Conservation (phyloP, 768 basidiomycete genomes). For the Butyriboletus loyo region DNA sequence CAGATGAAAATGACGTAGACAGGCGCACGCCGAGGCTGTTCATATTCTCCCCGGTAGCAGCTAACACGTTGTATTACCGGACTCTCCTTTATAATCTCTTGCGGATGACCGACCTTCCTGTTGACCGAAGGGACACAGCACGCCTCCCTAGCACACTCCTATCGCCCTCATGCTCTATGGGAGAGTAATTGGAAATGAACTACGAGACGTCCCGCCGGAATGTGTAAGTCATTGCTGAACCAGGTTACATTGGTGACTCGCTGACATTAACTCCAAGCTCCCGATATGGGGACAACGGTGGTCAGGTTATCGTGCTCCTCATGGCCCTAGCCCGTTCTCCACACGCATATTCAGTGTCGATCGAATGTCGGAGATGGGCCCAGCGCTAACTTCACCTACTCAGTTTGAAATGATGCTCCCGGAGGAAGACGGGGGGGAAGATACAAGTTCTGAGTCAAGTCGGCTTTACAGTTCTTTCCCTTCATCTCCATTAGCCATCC, state of each 20-base stretch:
- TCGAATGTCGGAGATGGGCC: slow-evolving; percentile 22
- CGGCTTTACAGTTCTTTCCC: slow-evolving; percentile 5
- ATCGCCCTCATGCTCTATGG: slow-evolving; percentile 22
- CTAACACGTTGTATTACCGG: slow-evolving; percentile 21
- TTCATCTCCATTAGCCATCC: slow-evolving; percentile 10
- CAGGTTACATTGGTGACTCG: background rate
- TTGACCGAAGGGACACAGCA: slow-evolving; percentile 17
- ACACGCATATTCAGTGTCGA: slow-evolving; percentile 17
- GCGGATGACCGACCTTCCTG: slow-evolving; percentile 16
- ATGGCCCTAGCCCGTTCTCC: slow-evolving; percentile 27
- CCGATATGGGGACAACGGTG: slow-evolving; percentile 34
- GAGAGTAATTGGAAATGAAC: slow-evolving; percentile 31
- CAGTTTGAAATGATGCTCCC: slow-evolving; percentile 17
- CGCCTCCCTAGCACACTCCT: slow-evolving; percentile 13
- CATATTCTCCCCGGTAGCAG: slow-evolving; percentile 16
- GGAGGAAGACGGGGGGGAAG: slow-evolving; percentile 21
- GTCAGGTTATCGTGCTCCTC: slow-evolving; percentile 21
- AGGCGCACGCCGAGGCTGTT: slow-evolving; percentile 23
- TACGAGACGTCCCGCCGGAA: slow-evolving; percentile 29
- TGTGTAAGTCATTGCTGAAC: slow-evolving; percentile 19
- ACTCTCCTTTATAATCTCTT: slow-evolving; percentile 26
- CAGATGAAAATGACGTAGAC: slow-evolving; percentile 19
- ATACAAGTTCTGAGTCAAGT: slow-evolving; percentile 12
- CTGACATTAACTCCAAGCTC: slow-evolving; percentile 21
- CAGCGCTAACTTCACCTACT: slow-evolving; percentile 18